A percentile compares a stretch with the other conserved stretches of the same genome.
Evolutionary conservation across 176 grass and related monocot genomes (phyloP).

Genomic region (Zoysia pacifica): DNA sequence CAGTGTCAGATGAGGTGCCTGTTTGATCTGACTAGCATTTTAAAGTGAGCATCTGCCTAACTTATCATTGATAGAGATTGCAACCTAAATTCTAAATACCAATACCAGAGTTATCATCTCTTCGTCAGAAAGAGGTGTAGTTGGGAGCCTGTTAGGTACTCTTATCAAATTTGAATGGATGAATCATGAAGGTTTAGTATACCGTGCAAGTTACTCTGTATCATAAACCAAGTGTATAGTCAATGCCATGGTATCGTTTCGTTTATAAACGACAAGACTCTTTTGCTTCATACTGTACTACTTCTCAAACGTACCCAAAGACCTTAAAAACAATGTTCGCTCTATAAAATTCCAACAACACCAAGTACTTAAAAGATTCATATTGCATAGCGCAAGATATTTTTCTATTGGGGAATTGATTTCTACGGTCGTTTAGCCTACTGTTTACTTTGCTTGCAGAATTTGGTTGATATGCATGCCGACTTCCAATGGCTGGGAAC

Average conservation of each 20-base stretch:
- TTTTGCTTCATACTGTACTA: neutral
- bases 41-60: neutral
- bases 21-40: neutral
- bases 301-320: neutral
- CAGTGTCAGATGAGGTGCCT: neutral
- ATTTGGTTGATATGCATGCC: neutral
- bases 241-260: neutral
- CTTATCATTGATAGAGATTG: neutral
- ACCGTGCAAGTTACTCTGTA: neutral
- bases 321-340: neutral
- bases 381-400: neutral
- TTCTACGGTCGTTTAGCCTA: neutral
- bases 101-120: neutral
- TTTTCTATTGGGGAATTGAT: neutral
- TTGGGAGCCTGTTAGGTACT: neutral
- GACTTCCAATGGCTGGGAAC: neutral
- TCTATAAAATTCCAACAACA: neutral
- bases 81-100: neutral
- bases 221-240: neutral
- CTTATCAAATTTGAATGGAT: neutral
- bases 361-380: neutral
- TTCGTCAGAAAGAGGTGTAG: neutral
- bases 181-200: neutral
- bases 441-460: neutral
- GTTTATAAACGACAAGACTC: neutral